Conservation (phyloP, 805 yeast genomes). For the Suhomyces tanzawaensis region DNA sequence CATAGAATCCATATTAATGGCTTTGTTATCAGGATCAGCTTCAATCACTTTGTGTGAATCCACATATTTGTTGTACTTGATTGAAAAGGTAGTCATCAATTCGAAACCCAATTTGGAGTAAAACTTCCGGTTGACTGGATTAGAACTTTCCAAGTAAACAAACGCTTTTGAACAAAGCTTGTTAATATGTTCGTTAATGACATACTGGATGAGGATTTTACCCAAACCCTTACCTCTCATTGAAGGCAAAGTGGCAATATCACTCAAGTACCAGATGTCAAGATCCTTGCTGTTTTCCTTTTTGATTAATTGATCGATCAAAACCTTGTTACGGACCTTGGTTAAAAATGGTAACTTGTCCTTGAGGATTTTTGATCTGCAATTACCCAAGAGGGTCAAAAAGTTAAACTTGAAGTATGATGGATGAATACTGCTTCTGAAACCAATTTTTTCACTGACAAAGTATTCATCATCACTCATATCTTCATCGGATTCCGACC, state of each 20-base stretch:
- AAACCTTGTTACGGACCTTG: slow-evolving; percentile 41
- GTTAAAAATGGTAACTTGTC: slow-evolving; percentile 49
- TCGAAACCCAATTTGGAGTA: slow-evolving; percentile 54
- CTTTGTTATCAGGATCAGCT: slow-evolving; percentile 12
- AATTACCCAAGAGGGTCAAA: slow-evolving; percentile 32
- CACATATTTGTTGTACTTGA: slow-evolving; percentile 25
- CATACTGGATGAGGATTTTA: slow-evolving; percentile 48
- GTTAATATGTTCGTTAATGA: slow-evolving; percentile 45
- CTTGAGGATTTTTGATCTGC: slow-evolving; percentile 47
- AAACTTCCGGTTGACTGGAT: slow-evolving; percentile 50
- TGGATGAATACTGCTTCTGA: slow-evolving; percentile 27
- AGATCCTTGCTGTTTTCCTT: slow-evolving; percentile 10
- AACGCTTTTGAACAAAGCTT: slow-evolving; percentile 20
- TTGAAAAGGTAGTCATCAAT: slow-evolving; percentile 30
- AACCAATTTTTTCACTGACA: slow-evolving; percentile 18
- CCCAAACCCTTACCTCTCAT: slow-evolving; percentile 63
- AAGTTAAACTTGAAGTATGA: slow-evolving; percentile 36
- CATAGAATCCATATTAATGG: slow-evolving; percentile 17
- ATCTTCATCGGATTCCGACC: slow-evolving; percentile 18
- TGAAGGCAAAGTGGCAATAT: slow-evolving; percentile 55
- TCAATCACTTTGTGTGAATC: slow-evolving; percentile 10
- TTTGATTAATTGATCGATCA: slow-evolving; percentile 33
- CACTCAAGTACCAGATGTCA: slow-evolving; percentile 55
- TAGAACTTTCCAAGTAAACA: slow-evolving; percentile 56
- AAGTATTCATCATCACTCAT: slow-evolving; percentile 21